Evolutionary conservation across 805 yeast genomes (phyloP), one percentile per base, ranked within the genome.

Genomic region (Candida broadrunensis): DNA sequence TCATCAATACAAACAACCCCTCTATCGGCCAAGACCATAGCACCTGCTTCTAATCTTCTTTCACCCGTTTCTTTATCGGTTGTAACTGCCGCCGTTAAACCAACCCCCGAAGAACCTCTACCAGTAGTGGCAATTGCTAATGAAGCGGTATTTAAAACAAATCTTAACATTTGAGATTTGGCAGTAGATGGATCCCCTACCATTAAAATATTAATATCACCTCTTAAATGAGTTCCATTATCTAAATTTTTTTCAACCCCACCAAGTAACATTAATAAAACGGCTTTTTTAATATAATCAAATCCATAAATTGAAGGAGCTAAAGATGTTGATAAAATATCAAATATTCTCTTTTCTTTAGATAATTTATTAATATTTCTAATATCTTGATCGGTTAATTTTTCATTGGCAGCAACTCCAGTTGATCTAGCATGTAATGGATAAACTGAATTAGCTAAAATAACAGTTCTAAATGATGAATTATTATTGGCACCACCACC

Each of bases 121-220:
- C 99, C 99, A 0, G 99, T 93, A 1, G 99, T 93, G 20, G 98
- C 97, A 52, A 93, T 89, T 3, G 98, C 98, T 52, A 93, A 72
- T 1, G 95, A 74, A 1, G 99, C 99, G 1, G 98, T 91, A 60
- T 91, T 93, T 47, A 93, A 73, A 15, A 93, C 98, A 58, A 93
- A 91, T 49, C 98, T 77, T 48, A 93, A 75, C 71, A 93, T 83
- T 68, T 93, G 99, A 3, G 97, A 90, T 63, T 93, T 93, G 19
- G 99, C 98, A 14, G 99, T 93, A 7, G 97, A 88, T 12, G 99
- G 99, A 63, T 93, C 99, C 67, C 99, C 99, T 30, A 93, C 97
- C 95, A 93, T 86, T 38, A 93, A 72, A 41, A 93, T 74, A 59
- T 93, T 93, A 60, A 93, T 91, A 67, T 93, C 99, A 70, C 99